phyloP scores from a whole-genome alignment of 1,139 yeast genomes.

The Geotrichum aggregatum region DNA sequence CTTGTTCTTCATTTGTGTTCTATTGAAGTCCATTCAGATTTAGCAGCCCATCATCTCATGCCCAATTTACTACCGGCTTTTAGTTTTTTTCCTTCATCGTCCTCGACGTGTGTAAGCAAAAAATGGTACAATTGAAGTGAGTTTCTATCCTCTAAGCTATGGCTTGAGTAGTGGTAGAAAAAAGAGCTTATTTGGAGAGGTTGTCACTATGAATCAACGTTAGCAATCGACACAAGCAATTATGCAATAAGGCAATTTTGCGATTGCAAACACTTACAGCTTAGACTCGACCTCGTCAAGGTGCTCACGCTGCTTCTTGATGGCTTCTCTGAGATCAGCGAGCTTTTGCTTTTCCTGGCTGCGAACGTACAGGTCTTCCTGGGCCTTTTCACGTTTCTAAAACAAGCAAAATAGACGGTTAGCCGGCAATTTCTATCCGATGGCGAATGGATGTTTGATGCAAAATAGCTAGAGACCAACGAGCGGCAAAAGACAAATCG shows the following conservation, averaged over 20 bases:
- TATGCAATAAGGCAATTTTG: neutral
- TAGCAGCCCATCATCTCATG: no score
- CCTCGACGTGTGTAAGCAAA: no score
- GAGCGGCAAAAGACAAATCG: no score
- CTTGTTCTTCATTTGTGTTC: no score
- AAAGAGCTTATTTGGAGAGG: neutral
- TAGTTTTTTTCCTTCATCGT: no score
- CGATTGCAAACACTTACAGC: constrained; percentile 25
- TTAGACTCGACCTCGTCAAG: constrained; percentile 32
- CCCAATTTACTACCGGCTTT: no score
- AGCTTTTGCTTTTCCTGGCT: constrained; percentile 62
- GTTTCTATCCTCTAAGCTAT: no score
- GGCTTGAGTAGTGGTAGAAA: neutral
- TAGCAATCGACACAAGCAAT: neutral
- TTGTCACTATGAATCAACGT: neutral
- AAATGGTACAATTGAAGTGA: no score
- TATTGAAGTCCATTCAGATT: no score
- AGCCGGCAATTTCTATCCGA: neutral
- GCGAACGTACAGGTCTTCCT: constrained; percentile 61
- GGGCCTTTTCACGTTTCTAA: constrained; percentile 65
- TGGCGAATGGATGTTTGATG: no score
- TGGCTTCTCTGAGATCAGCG: constrained; percentile 43
- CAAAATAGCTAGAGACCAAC: no score
- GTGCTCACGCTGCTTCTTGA: constrained; percentile 48
- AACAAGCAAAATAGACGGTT: neutral